A percentile compares a stretch with the other conserved stretches of the same genome.
Conservation (phyloP, 495 filamentous ascomycete species). For the Sphaerosporella brunnea region DNA sequence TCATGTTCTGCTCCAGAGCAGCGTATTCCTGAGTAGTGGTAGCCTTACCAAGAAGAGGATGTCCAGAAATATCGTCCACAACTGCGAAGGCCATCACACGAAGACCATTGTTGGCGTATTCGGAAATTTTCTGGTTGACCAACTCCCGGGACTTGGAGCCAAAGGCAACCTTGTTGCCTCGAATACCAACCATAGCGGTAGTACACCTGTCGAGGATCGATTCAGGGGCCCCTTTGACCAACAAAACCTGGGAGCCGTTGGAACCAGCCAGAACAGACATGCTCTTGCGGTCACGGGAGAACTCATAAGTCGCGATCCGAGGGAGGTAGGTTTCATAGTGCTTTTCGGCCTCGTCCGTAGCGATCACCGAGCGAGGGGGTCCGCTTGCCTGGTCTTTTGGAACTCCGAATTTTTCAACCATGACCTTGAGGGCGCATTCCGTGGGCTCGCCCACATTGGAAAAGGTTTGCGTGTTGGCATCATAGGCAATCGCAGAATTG, state of each 20-base stretch:
- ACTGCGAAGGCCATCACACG: conserved; percentile 88
- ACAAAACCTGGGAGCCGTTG: conserved; percentile 50
- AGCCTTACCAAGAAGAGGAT: conserved; percentile 52
- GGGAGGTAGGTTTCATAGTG: conserved; percentile 64
- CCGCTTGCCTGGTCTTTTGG: conserved; percentile 40
- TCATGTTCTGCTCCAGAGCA: conserved; percentile 81
- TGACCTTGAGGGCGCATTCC: conserved; percentile 75
- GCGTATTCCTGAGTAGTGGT: conserved; percentile 69
- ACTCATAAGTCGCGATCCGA: conserved; percentile 79
- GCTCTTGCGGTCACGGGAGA: conserved; percentile 94
- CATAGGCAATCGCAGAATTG: conserved; percentile 64
- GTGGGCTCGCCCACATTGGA: conserved; percentile 89
- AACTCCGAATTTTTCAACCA: conserved; percentile 89
- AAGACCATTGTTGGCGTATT: conserved; percentile 80
- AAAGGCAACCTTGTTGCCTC: conserved; percentile 57
- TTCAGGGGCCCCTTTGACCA: conserved; percentile 96
- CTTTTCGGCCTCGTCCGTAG: conserved; percentile 49
- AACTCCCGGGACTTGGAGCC: conserved; percentile 46
- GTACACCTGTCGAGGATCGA: conserved; percentile 83
- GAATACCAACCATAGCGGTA: conserved; percentile 50
- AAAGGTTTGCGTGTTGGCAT: conserved; percentile 51
- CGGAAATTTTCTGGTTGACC: conserved; percentile 57
- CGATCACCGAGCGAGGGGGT: conserved; percentile 31
- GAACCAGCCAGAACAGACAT: conserved; percentile 87
- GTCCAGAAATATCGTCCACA: conserved; percentile 50